Base-by-base conservation (phyloP, 164 flowering plant genomes). In the Vitis cinerea region DNA sequence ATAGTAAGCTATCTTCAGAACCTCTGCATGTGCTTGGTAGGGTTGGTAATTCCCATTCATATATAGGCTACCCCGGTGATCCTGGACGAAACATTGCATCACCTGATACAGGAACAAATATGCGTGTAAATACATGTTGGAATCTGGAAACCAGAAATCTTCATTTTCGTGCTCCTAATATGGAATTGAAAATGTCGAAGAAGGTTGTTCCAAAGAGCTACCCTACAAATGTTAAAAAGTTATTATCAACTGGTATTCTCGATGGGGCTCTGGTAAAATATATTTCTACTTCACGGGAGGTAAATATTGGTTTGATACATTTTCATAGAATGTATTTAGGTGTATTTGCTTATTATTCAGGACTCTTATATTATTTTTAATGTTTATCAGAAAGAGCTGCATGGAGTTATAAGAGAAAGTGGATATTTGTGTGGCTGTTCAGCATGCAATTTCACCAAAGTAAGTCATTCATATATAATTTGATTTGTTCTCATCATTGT, bases 231-330 rank as follows among this genome's bases (percentile, higher is more conserved):
- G 94, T 87, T 8, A 89, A 86, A 61, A 87, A 82, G 79, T 83
- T 89, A 52, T 66, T 89, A 59, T 81, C 77, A 9, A 87, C 94
- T 69, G 80, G 91, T 30, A 87, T 89, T 59, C 78, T 89, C 50
- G 90, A 89, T 65, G 91, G 92, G 77, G 94, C 92, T 65, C 72
- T 73, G 53, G 94, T 89, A 77, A 87, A 87, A 71, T 89, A 89
- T 75, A 76, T 85, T 62, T 81, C 83, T 30, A 30, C 62, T 13
- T 13, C 72, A 11, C 50, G 65, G 3, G 71, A 77, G 86, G 94
- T 89, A 84, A 60, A 30, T 51, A 71, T 7, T 23, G 50, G 6
- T 66, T 47, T 61, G 1, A 50, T 63, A 17, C 37, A 30, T 17
- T 17, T 8, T 52, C 47, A 1, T 61, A 0, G 11, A 30, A 23